These are phyloP conservation scores for Amanita fuliginea DNA, from an alignment of 768 basidiomycete species.

Conservation along the genomic window DNA sequence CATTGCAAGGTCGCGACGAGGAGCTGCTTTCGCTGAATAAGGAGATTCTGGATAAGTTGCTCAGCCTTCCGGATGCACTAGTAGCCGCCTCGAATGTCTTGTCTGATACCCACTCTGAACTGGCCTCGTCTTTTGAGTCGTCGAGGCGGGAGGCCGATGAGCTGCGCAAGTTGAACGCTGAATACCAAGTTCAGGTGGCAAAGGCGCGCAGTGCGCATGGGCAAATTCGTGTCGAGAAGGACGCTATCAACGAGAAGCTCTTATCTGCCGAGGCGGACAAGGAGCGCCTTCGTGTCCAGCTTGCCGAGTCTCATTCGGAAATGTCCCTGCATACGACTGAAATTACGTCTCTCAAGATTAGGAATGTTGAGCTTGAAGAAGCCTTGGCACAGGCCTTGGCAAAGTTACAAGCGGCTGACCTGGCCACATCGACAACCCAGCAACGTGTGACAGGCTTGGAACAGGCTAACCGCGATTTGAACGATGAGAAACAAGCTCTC, in stretches of 20 bases:
- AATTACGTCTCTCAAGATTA: slow-evolving; percentile 32
- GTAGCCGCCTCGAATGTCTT: slow-evolving; percentile 40
- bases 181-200: slow-evolving; percentile 60
- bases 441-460: slow-evolving; percentile 55
- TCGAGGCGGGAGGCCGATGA: slow-evolving; percentile 61
- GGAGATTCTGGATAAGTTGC: slow-evolving; percentile 41
- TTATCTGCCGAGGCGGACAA: slow-evolving; percentile 51
- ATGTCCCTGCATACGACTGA: slow-evolving; percentile 34
- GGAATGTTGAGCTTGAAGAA: slow-evolving; percentile 55
- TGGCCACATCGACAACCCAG: slow-evolving; percentile 46
- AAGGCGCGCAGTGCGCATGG: slow-evolving; percentile 73
- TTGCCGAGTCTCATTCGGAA: slow-evolving; percentile 41
- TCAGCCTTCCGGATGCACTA: slow-evolving; percentile 49
- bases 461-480: slow-evolving; percentile 42
- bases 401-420: slow-evolving; percentile 64
- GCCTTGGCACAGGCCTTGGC: slow-evolving; percentile 65
- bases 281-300: slow-evolving; percentile 42
- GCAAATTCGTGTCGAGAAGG: slow-evolving; percentile 76
- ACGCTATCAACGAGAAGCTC: slow-evolving; percentile 54
- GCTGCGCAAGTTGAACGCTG: slow-evolving; percentile 52
- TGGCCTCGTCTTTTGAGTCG: slow-evolving; percentile 44
- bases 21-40: slow-evolving; percentile 41
- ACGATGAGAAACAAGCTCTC: slow-evolving; percentile 43
- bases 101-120: slow-evolving; percentile 51
- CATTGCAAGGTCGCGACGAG: slow-evolving; percentile 32